phyloP scores from a whole-genome alignment of 1,284 basidiomycete species.

The Trametes pubescens region DNA sequence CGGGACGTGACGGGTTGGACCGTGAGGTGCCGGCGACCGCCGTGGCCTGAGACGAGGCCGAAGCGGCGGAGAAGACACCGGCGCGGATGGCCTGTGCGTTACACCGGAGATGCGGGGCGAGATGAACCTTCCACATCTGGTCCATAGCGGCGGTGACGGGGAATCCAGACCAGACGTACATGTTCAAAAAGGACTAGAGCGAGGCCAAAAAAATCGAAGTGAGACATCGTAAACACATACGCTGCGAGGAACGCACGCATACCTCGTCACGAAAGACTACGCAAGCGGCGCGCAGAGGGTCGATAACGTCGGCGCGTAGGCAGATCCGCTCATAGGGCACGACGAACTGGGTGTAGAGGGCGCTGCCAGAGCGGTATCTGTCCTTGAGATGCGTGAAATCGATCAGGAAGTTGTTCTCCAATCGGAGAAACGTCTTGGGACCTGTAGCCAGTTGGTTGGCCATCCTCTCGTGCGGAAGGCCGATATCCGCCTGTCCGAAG shows the following conservation, averaged over 20 bases:
- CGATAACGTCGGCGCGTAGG: not conserved
- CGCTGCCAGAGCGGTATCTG: not conserved
- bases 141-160: not conserved
- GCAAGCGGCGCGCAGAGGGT: not conserved
- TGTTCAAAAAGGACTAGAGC: slow-evolving; percentile 1
- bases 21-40: not conserved
- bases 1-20: not conserved
- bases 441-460: not conserved
- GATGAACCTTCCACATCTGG: not conserved
- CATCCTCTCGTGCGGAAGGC: slow-evolving; percentile 1
- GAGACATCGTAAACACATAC: not conserved
- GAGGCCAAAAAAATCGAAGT: not conserved
- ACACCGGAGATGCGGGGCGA: not conserved
- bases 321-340: not conserved
- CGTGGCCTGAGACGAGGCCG: not conserved
- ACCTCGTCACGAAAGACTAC: not conserved
- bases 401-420: not conserved
- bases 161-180: not conserved
- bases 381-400: not conserved
- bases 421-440: not conserved
- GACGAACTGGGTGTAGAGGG: not conserved
- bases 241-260: not conserved
- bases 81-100: not conserved
- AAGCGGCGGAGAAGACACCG: not conserved
- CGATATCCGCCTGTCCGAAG: not conserved